Conservation (phyloP, 2,329 filamentous ascomycete species). For the Alternaria metachromatica region DNA sequence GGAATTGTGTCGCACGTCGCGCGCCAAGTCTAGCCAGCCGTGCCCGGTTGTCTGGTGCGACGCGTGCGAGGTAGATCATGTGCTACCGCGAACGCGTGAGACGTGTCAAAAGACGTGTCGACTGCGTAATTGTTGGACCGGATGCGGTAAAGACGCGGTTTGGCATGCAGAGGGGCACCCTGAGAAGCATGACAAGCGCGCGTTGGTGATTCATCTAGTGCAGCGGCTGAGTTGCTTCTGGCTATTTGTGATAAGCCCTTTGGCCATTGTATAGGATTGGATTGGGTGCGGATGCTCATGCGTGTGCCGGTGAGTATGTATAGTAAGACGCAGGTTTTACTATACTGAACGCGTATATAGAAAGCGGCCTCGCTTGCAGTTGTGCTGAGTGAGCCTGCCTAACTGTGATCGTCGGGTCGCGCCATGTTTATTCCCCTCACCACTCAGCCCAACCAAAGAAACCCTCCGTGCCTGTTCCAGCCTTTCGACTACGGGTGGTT, state of each 20-base stretch:
- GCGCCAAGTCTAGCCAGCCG: constrained; percentile 1
- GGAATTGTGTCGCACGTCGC: constrained; percentile 16
- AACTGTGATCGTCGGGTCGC: not conserved
- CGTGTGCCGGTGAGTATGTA: constrained; percentile 5
- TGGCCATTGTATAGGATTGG: not conserved
- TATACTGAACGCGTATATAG: not conserved
- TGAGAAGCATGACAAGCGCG: not conserved
- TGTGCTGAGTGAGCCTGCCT: not conserved
- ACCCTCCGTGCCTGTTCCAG: not conserved
- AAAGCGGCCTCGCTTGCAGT: not conserved
- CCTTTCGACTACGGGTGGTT: constrained; percentile 1
- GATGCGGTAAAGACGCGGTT: constrained; percentile 5
- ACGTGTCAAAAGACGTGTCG: constrained; percentile 18
- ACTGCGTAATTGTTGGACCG: constrained; percentile 7
- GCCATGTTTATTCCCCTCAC: constrained; percentile 2
- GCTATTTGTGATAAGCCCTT: not conserved
- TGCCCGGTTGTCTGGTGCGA: constrained; percentile 12
- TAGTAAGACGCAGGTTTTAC: constrained; percentile 1
- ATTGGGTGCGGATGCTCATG: not conserved
- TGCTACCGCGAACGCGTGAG: constrained; percentile 31
- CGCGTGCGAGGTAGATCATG: constrained; percentile 24
- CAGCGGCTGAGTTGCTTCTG: constrained; percentile 5
- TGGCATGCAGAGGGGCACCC: not conserved
- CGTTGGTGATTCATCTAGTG: constrained; percentile 5
- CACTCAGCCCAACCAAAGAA: not conserved